Conservation (phyloP, 2,329 filamentous ascomycete genomes). For the Fusarium newnesense region DNA sequence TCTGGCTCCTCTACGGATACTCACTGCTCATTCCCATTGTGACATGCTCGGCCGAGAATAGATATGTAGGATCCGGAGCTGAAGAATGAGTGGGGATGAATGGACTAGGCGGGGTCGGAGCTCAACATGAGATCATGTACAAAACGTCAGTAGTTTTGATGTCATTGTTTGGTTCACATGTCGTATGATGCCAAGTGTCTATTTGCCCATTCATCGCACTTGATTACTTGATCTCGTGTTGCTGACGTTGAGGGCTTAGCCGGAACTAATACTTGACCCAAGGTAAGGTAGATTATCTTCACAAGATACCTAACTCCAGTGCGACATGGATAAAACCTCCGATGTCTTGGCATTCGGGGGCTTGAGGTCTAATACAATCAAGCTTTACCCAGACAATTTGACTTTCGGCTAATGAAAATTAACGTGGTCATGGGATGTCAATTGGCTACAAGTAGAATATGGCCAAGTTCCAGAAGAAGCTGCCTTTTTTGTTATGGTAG, state of each 20-base stretch:
- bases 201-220: background rate
- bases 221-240: background rate
- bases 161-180: background rate
- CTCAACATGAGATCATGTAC: conserved; percentile 3
- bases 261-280: background rate
- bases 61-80: background rate
- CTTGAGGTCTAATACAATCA: background rate
- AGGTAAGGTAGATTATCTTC: background rate
- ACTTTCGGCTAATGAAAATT: background rate
- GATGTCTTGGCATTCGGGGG: background rate
- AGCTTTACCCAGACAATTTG: background rate
- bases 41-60: background rate
- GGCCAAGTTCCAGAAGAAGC: background rate
- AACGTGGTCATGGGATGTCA: background rate
- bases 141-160: background rate
- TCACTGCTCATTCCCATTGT: background rate
- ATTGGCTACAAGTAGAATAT: background rate
- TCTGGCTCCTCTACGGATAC: background rate
- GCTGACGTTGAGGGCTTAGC: background rate
- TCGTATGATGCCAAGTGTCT: background rate
- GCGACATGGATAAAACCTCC: background rate
- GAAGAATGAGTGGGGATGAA: background rate
- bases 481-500: background rate
- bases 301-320: background rate
- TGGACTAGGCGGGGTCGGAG: background rate